Percentiles rank a stretch among this genome's conserved stretches.
Conservation (phyloP, 164 flowering plant genomes). For the Vitis riparia region DNA sequence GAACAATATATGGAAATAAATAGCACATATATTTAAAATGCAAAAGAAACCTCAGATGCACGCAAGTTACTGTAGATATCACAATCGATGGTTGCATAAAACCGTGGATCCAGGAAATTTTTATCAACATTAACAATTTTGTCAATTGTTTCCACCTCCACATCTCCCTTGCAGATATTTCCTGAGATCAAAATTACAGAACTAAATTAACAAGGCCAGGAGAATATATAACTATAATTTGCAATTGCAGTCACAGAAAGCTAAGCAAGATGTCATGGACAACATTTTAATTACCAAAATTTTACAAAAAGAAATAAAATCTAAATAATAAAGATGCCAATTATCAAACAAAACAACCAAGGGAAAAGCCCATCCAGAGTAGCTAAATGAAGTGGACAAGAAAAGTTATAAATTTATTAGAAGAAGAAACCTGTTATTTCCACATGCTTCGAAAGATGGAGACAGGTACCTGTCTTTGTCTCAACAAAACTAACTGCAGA, state of each 20-base stretch:
- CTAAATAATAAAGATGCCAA: too few species aligned
- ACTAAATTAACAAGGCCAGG: background rate
- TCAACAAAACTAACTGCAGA: constrained; percentile 48
- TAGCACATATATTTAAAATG: background rate
- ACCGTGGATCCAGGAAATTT: constrained; percentile 59
- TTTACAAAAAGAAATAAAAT: too few species aligned
- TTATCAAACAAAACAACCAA: too few species aligned
- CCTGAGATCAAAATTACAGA: constrained; percentile 23
- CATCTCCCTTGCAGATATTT: constrained; percentile 42
- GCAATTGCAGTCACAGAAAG: too few species aligned
- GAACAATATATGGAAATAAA: too few species aligned
- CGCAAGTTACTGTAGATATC: constrained; percentile 78
- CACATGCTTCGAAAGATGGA: constrained; percentile 45
- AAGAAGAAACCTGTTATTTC: constrained; percentile 41
- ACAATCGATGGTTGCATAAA: constrained; percentile 69
- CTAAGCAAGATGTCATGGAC: too few species aligned
- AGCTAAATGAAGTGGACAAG: background rate
- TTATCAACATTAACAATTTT: constrained; percentile 41
- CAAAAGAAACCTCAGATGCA: constrained; percentile 55
- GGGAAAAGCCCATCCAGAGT: too few species aligned
- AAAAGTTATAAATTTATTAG: background rate
- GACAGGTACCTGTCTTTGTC: constrained; percentile 44
- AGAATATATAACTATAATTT: background rate
- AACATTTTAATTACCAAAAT: too few species aligned
- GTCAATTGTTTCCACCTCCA: constrained; percentile 31